Evolutionary conservation across 371 early-diverging fungal species (phyloP), one percentile per base, ranked within the genome.

Genomic region (Rhizopus delemar): DNA sequence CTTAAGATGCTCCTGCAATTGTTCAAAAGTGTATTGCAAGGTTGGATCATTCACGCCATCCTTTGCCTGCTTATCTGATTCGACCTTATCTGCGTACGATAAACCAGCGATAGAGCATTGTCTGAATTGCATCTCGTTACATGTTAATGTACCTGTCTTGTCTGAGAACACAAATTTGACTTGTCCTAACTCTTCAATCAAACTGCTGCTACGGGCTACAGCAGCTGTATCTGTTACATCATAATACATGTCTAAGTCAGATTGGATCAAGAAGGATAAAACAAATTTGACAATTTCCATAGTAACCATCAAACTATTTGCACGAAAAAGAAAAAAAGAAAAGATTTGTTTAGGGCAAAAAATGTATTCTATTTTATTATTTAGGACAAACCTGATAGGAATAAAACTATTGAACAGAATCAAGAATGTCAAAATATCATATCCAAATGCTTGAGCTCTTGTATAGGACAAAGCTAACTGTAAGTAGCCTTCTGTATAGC

Each of bases 111-210:
- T 83, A 41, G 84, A 77, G 52, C 77, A 72, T 56, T 84, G 82
- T 15, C 81, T 75, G 54, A 89, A 80, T 55, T 82, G 80, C 89
- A 89, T 89, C 38, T 85, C 82, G 57, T 89, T 89, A 51, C 86
- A 80, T 0, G 89, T 89, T 50, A 89, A 62, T 2, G 89, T 89
- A 1, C 89, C 89, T 0, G 89, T 99, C 79, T 99, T 99, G 75
- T 99, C 99, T 41, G 94, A 91, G 56, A 99, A 92, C 46, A 99
- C 86, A 71, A 93, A 95, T 51, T 93, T 92, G 59, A 98, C 90
- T 69, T 90, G 89, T 7, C 95, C 97, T 11, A 95, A 75, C 60
- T 96, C 95, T 70, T 96, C 96, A 59, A 89, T 85, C 32, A 93
- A 71, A 33, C 86, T 87, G 12, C 88, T 86, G 34, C 91, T 93